Conservation (phyloP, 1,284 basidiomycete species). For the Tilletia indica region DNA sequence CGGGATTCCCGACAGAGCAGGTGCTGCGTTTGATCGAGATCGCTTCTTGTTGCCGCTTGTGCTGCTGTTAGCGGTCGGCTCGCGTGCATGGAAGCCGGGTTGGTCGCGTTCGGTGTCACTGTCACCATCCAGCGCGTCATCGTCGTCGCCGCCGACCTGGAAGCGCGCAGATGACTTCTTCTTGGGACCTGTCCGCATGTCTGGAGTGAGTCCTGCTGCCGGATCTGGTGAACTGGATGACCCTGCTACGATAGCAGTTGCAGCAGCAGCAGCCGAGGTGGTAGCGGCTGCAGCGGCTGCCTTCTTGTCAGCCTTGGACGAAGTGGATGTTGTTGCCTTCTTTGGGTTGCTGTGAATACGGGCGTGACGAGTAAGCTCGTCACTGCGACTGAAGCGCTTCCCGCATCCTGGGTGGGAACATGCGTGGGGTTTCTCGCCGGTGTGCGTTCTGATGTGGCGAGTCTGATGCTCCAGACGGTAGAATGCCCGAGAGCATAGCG, state of each 20-base stretch:
- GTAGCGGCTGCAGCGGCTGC: slow-evolving; percentile 23
- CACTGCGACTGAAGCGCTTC: slow-evolving; percentile 93
- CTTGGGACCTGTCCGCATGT: background rate
- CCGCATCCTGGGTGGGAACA: slow-evolving; percentile 94
- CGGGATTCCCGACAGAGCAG: slow-evolving; percentile 7
- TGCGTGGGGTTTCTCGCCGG: slow-evolving; percentile 92
- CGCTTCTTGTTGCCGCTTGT: slow-evolving; percentile 16
- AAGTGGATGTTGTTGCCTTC: slow-evolving; percentile 24
- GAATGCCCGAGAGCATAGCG: slow-evolving; percentile 53
- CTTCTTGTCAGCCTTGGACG: slow-evolving; percentile 13
- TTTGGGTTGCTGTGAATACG: slow-evolving; percentile 74
- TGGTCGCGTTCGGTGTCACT: slow-evolving; percentile 40
- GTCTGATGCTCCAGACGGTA: slow-evolving; percentile 66
- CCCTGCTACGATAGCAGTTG: too few species aligned
- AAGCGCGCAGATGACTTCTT: slow-evolving; percentile 16
- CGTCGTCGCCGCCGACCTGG: slow-evolving; percentile 20
- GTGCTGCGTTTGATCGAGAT: slow-evolving; percentile 21
- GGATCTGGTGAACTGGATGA: slow-evolving; percentile 12
- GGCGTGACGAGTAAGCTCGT: slow-evolving; percentile 93
- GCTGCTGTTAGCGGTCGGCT: slow-evolving; percentile 7
- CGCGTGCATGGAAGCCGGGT: slow-evolving; percentile 1
- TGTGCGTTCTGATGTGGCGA: slow-evolving; percentile 95
- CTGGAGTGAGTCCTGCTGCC: background rate
- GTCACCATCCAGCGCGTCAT: slow-evolving; percentile 36
- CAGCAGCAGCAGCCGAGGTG: slow-evolving; percentile 20